phyloP scores from a whole-genome alignment of 805 yeast genomes.

The Wilhelminamyces savonicus region DNA sequence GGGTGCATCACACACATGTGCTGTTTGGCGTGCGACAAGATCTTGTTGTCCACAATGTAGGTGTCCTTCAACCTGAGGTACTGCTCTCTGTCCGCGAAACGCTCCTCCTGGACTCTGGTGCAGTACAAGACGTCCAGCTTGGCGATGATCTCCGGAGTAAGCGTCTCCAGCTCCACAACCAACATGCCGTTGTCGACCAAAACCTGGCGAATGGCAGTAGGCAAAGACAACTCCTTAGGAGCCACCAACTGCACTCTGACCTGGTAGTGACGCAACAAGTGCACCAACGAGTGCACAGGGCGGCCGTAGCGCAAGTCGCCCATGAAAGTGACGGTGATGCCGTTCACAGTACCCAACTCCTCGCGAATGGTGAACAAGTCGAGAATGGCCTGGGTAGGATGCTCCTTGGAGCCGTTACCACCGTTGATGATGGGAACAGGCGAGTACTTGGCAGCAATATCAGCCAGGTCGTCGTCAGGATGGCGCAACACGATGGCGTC shows the following conservation, averaged over 20 bases:
- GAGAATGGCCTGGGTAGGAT: slow-evolving; percentile 97
- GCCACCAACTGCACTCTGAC: slow-evolving; percentile 89
- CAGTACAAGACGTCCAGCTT: slow-evolving; percentile 94
- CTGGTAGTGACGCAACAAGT: slow-evolving; percentile 84
- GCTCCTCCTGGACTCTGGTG: slow-evolving; percentile 96
- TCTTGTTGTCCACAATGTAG: slow-evolving; percentile 87
- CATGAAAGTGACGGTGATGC: slow-evolving; percentile 96
- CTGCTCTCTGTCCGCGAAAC: slow-evolving; percentile 71
- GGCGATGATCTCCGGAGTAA: slow-evolving; percentile 81
- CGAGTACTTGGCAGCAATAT: slow-evolving; percentile 90
- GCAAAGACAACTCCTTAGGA: slow-evolving; percentile 83
- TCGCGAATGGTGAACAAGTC: slow-evolving; percentile 98
- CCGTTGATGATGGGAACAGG: slow-evolving; percentile 97
- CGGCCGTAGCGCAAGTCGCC: slow-evolving; percentile 98
- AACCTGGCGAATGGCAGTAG: slow-evolving; percentile 64
- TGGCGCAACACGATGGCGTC: slow-evolving; percentile 98
- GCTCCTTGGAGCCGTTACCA: slow-evolving; percentile 97
- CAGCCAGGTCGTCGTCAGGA: slow-evolving; percentile 87
- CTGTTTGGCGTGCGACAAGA: slow-evolving; percentile 87
- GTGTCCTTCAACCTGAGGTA: slow-evolving; percentile 87
- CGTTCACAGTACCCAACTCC: slow-evolving; percentile 97
- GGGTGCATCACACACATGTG: slow-evolving; percentile 99
- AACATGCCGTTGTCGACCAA: slow-evolving; percentile 64
- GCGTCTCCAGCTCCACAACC: slow-evolving; percentile 63
- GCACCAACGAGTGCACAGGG: slow-evolving; percentile 94